Base-by-base conservation (phyloP, 1,139 yeast species). In the Taphrina pruni region DNA sequence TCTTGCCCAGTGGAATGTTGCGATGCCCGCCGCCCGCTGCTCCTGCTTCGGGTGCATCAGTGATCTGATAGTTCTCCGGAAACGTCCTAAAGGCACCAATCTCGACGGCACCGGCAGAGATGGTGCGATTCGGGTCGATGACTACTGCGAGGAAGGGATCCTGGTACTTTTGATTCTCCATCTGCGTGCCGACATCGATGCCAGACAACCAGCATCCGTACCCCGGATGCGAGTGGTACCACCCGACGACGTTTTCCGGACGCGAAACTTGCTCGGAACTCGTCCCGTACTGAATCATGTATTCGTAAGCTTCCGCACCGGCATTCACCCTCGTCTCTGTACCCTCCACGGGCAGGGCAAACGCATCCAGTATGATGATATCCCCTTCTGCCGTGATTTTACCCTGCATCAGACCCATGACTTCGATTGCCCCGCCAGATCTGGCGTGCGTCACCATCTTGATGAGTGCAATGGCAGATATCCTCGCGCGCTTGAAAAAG, bases 321-420 rank as follows among this genome's bases (percentile, higher is more conserved):
- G 98, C 98, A 78, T 94, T 94, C 43, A 94, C 99, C 69, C 98
- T 79, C 0, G 97, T 91, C 77, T 94, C 98, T 0, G 98, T 92
- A 0, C 98, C 98, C 78, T 90, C 96, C 0, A 93, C 97, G 0
- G 98, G 98, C 60, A 94, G 79, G 6, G 93, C 88, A 77, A 89
- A 94, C 5, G 87, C 88, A 77, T 93, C 97, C 83, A 88, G 83
- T 0, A 94, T 89, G 2, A 90, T 84, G 72, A 94, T 85, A 14
- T 85, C 82, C 58, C 83, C 79, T 7, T 62, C 60, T 0, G 81
- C 84, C 2, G 83, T 78, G 11, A 90, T 83, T 73, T 87, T 87
- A 0, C 98, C 98, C 0, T 94, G 86, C 78, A 94, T 82, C 88
- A 92, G 89, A 3, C 98, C 98, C 98, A 94, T 93, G 14, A 94